Base-by-base conservation (phyloP, 1,284 basidiomycete genomes). In the Pseudozyma pruni region DNA sequence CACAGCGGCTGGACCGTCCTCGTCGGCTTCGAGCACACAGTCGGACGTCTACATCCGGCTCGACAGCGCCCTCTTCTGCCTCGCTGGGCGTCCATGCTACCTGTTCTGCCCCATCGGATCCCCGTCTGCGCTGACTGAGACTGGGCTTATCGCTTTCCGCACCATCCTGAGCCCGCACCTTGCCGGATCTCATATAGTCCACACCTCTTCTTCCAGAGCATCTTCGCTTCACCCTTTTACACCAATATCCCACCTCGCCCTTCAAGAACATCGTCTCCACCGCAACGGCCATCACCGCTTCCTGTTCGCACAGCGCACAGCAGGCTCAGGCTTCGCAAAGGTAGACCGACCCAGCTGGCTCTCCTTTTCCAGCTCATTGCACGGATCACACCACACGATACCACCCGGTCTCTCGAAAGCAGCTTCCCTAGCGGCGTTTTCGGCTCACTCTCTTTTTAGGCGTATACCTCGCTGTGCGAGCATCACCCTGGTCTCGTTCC, bases 241-340 rank as follows among this genome's bases (percentile, higher is more conserved):
- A 31, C 37, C 32, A 38, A 19, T 23, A 22, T 31, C 14, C 40
- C 16, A 23, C 22, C 14, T 22, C 22, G 29, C 20, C 25, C 23
- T 8, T 51, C 52, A 47, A 56, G 39, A 52, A 29, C 13, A 29
- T 38, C 32, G 31, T 19, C 49, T 31, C 41, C 27, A 19, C 35
- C 39, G 44, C 57, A 17, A 40, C n/a, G 33, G 57, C 57, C 44
- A 37, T 8, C 8, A 39, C 19, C 20, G 45, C 40, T 52, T 35
- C 16, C 58, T 54, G 58, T 54, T 34, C 58, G 51, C 50, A 44
- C 41, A 35, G 60, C 44, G 60, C n/a, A 57, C 49, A 63, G 49
- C 29, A 44, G 23, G 35, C 54, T 19, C 27, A 17, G 48, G 38
- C 49, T 55, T 34, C 19, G 60, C 44, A 53, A n/a, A 32, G 43